Evolutionary conservation across 805 yeast species (phyloP), one percentile per base, ranked within the genome.

Genomic region (Candida andamanensis): DNA sequence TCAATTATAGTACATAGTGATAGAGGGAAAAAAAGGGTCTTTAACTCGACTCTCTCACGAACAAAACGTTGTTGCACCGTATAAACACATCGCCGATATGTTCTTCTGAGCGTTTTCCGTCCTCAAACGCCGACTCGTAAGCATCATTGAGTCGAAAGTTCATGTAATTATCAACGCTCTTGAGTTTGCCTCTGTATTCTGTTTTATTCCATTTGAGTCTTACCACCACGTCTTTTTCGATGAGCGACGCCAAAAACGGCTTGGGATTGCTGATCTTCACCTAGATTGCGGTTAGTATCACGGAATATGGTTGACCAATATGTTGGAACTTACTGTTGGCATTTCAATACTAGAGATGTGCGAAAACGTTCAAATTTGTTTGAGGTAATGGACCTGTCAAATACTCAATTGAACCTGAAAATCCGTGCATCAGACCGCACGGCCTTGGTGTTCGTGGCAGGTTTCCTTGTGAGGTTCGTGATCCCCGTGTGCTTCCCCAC

Each of bases 101-200:
- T 31, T 54, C 64, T 26, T 52, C 57, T 10, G 36, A 36, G 15
- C 30, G 41, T 5, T 58, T 54, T 5, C 78, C 74, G 29, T 73
- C 71, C 29, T 73, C 69, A 37, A 65, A 63, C 2, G 72, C 60
- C 21, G 67, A 58, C 48, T 74, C 80, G 17, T 43, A 38, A 2
- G 76, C 67, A 21, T 78, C 72, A 21, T 74, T 80, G 24, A 89
- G 58, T 50, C 84, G 87, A 20, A 92, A 42, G 47, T 92, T 92
- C 90, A 92, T 90, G 60, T 92, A 92, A 47, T 85, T 84, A 53
- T 92, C 98, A 15, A 85, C 81, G 2, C 95, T 77, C 4, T 78
- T 58, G 26, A 92, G 68, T 14, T 56, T 72, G 1, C 98, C 98
- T 37, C 65, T 73, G 57, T 92, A 92, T 54, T 87, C 95, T 8